These are phyloP conservation scores for Lactarius deliciosus DNA, from an alignment of 768 basidiomycete species.

Conservation along the genomic window DNA sequence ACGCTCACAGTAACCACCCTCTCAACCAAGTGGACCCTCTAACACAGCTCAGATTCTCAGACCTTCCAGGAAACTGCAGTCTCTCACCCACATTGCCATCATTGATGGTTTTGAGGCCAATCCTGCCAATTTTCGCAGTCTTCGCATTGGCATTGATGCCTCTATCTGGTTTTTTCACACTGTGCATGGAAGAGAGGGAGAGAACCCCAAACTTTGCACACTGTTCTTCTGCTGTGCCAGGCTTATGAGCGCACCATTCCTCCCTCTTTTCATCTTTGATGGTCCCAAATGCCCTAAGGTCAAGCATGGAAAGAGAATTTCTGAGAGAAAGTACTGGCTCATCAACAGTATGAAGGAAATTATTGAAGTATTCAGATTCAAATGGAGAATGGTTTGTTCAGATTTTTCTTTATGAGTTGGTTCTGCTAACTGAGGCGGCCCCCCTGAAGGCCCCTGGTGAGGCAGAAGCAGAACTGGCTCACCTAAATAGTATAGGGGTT, in stretches of 20 bases:
- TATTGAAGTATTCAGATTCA: conserved; percentile 76
- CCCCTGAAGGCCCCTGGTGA: conserved; percentile 79
- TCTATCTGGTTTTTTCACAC: conserved; percentile 81
- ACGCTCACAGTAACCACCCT: too few relatives aligned
- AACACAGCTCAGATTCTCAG: conserved; percentile 52
- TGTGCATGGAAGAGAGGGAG: conserved; percentile 70
- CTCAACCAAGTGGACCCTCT: conserved; percentile 30
- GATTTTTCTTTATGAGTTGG: neutral
- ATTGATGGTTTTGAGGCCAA: conserved; percentile 73
- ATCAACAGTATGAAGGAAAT: conserved; percentile 75
- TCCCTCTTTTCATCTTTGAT: conserved; percentile 91
- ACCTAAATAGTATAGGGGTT: conserved; percentile 74
- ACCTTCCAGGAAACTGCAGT: conserved; percentile 68
- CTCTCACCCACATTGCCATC: conserved; percentile 73
- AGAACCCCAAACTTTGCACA: conserved; percentile 83
- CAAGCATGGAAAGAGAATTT: conserved; percentile 75
- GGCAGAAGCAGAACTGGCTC: conserved; percentile 91
- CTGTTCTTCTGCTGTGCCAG: conserved; percentile 83
- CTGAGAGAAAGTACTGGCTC: conserved; percentile 59
- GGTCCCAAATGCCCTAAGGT: conserved; percentile 78
- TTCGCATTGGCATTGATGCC: conserved; percentile 84
- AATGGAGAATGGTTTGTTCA: conserved; percentile 61
- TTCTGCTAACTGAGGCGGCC: conserved; percentile 27
- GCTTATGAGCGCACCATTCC: conserved; percentile 72
- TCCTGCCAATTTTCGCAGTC: conserved; percentile 35